These are phyloP conservation scores for Microstegium vimineum DNA, from an alignment of 176 grass and related monocot genomes.

Conservation along the genomic window DNA sequence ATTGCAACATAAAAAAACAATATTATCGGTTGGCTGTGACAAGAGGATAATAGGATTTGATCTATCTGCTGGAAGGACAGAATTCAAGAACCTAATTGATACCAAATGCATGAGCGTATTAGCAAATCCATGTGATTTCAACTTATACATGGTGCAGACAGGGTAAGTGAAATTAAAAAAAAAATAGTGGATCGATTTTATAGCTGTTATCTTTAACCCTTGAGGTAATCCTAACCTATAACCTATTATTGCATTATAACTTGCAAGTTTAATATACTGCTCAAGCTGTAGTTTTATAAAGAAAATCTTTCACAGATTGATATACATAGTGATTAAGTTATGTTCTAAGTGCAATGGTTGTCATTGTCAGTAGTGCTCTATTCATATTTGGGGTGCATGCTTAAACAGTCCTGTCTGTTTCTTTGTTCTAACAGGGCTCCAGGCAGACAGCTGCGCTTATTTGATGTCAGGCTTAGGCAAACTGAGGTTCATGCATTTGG, in stretches of 20 bases:
- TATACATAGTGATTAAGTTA: not conserved
- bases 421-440: constrained; percentile 48
- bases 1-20: constrained; percentile 71
- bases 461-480: constrained; percentile 74
- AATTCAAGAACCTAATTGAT: constrained; percentile 81
- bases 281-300: not conserved
- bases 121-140: too few species aligned
- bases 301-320: too few species aligned
- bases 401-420: not conserved
- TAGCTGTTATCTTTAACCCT: too few species aligned
- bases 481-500: constrained; percentile 80
- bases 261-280: not conserved
- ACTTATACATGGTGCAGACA: not conserved
- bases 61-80: constrained; percentile 62
- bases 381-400: not conserved
- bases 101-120: constrained; percentile 23
- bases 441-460: constrained; percentile 70
- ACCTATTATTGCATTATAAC: not conserved
- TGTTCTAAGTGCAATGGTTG: not conserved
- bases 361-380: not conserved
- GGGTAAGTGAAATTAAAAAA: too few species aligned
- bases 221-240: too few species aligned
- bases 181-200: not conserved
- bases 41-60: constrained; percentile 88
- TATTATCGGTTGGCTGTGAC: constrained; percentile 87